Evolutionary conservation across 164 flowering plant species (phyloP), one percentile per base, ranked within the genome.

Genomic region (Dillenia turbinata): DNA sequence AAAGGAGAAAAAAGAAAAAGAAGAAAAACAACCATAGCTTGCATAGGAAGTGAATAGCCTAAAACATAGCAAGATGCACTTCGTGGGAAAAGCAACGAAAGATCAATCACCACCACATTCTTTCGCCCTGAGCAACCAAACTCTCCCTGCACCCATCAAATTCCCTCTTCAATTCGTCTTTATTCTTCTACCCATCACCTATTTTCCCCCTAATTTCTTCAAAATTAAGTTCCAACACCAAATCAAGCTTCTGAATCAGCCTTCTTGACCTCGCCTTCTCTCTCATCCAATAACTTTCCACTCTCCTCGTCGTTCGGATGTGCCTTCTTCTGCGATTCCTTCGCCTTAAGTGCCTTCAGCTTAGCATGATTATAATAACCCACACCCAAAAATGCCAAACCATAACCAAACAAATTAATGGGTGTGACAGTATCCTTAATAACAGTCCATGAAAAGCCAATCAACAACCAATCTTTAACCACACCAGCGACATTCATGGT

Each of bases 401-500:
- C 58, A 47, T 71, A 71, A 10, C 75, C 75, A n/a, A 66, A 9
- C 68, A 72, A 46, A 67, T 72, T 72, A 24, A 72, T n/a, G 3
- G 71, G 62, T 8, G 75, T 72, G 16, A 72, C 75, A 0, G 71
- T 72, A 40, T 72, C 75, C 64, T 68, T 72, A 24, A 72, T 72
- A 64, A 72, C 75, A 10, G 75, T 64, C 75, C 75, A 72, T 8
- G 75, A 72, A 60, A 72, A 72, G 2, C 72, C 75, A 56, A 72
- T 72, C 68, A 72, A 59, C 48, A 72, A 47, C 75, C 75, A 72
- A 59, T 72, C 75, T 49, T 72, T 72, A 12, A 72, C 75, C 2
- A 72, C 75, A 3, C 75, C 75, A 26, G 71, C 75, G 8, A 72
- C 72, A 51, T 72, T 72, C 75, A 72, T 72, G 13, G 75, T 72